phyloP scores from a whole-genome alignment of 176 grass and related monocot species.

The Raddia guianensis region DNA sequence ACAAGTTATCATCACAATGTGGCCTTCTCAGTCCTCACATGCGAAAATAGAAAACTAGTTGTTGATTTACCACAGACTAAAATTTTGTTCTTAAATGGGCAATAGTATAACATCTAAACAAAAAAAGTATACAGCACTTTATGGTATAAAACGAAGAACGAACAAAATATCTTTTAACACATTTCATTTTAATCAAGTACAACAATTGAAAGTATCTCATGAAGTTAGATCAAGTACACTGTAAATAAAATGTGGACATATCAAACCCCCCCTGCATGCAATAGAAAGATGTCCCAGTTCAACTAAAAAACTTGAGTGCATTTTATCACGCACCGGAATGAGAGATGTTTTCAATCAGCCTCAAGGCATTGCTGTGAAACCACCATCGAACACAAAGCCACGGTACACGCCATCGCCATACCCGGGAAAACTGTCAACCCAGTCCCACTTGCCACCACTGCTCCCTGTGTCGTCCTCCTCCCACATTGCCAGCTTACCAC shows the following conservation, averaged over 20 bases:
- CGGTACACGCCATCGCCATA: conserved; percentile 87
- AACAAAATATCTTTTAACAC: conserved; percentile 10
- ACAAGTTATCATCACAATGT: not conserved
- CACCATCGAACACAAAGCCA: conserved; percentile 88
- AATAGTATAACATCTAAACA: conserved; percentile 8
- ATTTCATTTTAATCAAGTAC: conserved; percentile 50
- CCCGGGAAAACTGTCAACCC: conserved; percentile 81
- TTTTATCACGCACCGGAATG: conserved; percentile 38
- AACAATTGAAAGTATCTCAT: conserved; percentile 47
- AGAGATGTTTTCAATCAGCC: not conserved
- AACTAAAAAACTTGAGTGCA: conserved; percentile 18
- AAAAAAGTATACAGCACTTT: not conserved
- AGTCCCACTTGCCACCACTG: conserved; percentile 71
- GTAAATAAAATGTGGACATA: conserved; percentile 39
- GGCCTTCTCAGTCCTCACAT: not conserved
- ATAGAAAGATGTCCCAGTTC: conserved; percentile 13
- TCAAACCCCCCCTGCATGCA: conserved; percentile 24
- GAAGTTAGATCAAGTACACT: conserved; percentile 34
- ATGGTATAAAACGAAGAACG: conserved; percentile 29
- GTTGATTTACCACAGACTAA: not conserved
- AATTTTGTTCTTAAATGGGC: not conserved
- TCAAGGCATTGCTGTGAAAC: conserved; percentile 81
- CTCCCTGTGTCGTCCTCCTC: conserved; percentile 68
- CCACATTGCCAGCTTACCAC: conserved; percentile 93
- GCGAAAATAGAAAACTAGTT: not conserved